A percentile compares a stretch with the other conserved stretches of the same genome.
These are phyloP conservation scores for Plantago rigida DNA, from an alignment of 305 asterid species.

Conservation along the genomic window DNA sequence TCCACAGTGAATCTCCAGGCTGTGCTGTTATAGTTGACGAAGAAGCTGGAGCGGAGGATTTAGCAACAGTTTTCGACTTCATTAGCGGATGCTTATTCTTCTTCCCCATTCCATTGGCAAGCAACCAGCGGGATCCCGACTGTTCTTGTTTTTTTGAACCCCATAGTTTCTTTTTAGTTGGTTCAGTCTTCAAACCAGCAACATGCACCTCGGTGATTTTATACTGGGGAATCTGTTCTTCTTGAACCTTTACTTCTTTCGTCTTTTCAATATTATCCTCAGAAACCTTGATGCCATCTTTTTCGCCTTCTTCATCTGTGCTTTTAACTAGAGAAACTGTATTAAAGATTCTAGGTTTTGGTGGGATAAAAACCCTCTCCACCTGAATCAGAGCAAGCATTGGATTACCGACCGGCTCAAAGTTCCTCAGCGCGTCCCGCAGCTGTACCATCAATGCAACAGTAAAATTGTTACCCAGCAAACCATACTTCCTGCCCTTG, in stretches of 20 bases:
- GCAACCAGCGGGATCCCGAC: conserved; percentile 92
- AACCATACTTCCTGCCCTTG: conserved; percentile 61
- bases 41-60: conserved; percentile 35
- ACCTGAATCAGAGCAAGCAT: conserved; percentile 95
- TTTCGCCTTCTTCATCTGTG: conserved; percentile 33
- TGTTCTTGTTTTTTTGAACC: conserved; percentile 72
- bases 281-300: conserved; percentile 27
- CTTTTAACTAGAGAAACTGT: conserved; percentile 43
- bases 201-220: conserved; percentile 77
- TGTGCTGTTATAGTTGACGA: conserved; percentile 37
- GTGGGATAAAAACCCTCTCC: conserved; percentile 77
- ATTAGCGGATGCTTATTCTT: conserved; percentile 68
- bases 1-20: conserved; percentile 73
- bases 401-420: conserved; percentile 86
- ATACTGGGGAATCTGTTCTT: conserved; percentile 58
- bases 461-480: conserved; percentile 82
- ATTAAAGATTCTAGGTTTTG: conserved; percentile 68
- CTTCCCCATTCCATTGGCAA: conserved; percentile 98
- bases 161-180: conserved; percentile 69
- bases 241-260: conserved; percentile 38
- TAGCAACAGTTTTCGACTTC: conserved; percentile 53
- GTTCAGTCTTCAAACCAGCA: conserved; percentile 67
- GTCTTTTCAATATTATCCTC: conserved; percentile 32
- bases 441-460: conserved; percentile 94
- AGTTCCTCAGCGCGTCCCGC: conserved; percentile 81